Evolutionary conservation across 768 basidiomycete genomes (phyloP).

Genomic region (Hygrocybe punicea): DNA sequence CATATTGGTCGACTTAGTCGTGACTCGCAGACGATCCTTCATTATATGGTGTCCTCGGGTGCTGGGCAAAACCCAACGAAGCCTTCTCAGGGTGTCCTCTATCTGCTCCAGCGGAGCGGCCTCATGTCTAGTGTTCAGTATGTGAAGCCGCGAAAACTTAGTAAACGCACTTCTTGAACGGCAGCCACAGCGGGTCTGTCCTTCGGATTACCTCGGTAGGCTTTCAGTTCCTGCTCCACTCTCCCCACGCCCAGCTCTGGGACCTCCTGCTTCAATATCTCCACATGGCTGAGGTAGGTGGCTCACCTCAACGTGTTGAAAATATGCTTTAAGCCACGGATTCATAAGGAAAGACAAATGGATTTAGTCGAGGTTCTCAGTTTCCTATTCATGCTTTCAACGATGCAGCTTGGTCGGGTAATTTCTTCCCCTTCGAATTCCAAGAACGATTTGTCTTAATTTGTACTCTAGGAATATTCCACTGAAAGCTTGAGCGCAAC

Average conservation of each 20-base stretch:
- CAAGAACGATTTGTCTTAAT: background rate
- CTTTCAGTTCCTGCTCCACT: slow-evolving; percentile 94
- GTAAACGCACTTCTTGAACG: background rate
- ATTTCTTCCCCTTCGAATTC: slow-evolving; percentile 22
- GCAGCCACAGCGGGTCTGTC: slow-evolving; percentile 44
- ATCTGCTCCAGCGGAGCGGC: slow-evolving; percentile 76
- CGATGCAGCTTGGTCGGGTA: slow-evolving; percentile 90
- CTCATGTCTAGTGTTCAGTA: slow-evolving; percentile 78
- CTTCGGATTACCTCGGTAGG: slow-evolving; percentile 88
- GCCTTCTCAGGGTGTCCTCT: slow-evolving; percentile 81
- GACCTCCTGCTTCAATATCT: slow-evolving; percentile 89
- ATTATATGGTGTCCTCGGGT: slow-evolving; percentile 96
- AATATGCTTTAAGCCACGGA: slow-evolving; percentile 16
- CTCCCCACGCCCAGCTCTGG: slow-evolving; percentile 94
- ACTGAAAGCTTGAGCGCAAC: slow-evolving; percentile 74
- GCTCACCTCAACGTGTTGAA: slow-evolving; percentile 8
- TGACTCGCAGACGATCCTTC: slow-evolving; percentile 75
- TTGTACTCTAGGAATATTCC: slow-evolving; percentile 73
- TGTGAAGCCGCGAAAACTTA: slow-evolving; percentile 16
- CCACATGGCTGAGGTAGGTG: slow-evolving; percentile 71
- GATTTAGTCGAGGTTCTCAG: slow-evolving; percentile 91
- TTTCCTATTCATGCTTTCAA: slow-evolving; percentile 95
- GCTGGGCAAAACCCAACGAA: slow-evolving; percentile 69
- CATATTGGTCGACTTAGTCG: background rate
- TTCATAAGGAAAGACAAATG: slow-evolving; percentile 72